Evolutionary conservation across 108 stramenopile species (phyloP), one percentile per base, ranked within the genome.

Genomic region (Pseudonitzschia multistriata): DNA sequence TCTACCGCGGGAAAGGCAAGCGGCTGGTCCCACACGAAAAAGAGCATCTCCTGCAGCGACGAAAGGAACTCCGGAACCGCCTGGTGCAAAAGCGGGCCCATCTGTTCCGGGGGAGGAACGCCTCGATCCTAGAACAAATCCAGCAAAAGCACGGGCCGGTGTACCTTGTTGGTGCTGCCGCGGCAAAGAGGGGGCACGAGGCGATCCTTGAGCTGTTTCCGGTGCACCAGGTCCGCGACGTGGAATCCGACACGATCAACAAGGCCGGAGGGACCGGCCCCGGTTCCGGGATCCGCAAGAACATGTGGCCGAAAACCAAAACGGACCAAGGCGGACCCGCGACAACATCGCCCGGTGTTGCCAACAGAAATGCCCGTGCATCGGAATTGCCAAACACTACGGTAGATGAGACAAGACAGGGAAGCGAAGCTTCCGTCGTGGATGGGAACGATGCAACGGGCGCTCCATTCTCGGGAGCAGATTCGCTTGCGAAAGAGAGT

Each of bases 191-290:
- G 19, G 57, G 57, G 4, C 35, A 59, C 29, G 29, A 29, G 19
- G 13, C 14, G n/a, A 59, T 59, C 13, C 57, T 59, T 29, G 5
- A 30, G 31, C n/a, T 59, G 10, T 59, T 59, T n/a, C 57, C 57
- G 31, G 19, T 59, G 6, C 28, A 35, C 19, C 33, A 30, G n/a
- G 57, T 59, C 57, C 3, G 22, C 22, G 52, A 53, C 0, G 19
- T 1, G 8, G 42, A 45, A 45, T 45, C 42, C 7, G 42, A 45
- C 7, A 17, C 13, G 11, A 45, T 13, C 42, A 13, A 13, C 42
- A 45, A 45, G n/a, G n/a, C n/a, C n/a, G n/a, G n/a, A n/a, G n/a
- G n/a, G n/a, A n/a, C n/a, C 3, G 42, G 8, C 42, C 13, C 42
- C 42, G 42, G 15, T 10, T 3, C 8, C 17, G 42, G 42, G 8